Base-by-base conservation (phyloP, 306 rosid species). In the Medicago ruthenica region DNA sequence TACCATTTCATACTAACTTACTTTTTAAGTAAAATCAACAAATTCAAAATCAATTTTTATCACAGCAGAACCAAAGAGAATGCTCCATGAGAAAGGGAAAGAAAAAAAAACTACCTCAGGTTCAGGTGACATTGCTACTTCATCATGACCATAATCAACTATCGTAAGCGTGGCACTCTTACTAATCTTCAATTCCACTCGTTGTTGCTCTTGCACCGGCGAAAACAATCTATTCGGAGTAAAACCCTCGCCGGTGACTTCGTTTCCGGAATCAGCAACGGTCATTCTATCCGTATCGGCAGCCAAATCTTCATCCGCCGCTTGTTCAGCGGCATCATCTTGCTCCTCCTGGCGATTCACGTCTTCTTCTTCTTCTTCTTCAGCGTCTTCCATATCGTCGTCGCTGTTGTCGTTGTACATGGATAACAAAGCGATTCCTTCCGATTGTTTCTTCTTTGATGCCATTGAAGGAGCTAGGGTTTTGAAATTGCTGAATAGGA, bases 111-210 rank as follows among this genome's bases (percentile, higher is more conserved):
- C 2, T 76, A 94, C 98, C 98, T 92, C 98, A 20, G 93, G 86
- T 71, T 92, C 98, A 15, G 98, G 98, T 55, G 97, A 95, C 96
- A 95, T 90, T 13, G 98, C 94, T 31, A 79, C 92, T 85, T 95
- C 98, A 76, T 95, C 98, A 21, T 89, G 95, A 4, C 95, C 98
- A 67, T 95, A 95, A 63, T 95, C 97, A 67, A 95, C 98, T 51
- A 93, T 93, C 1, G 90, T 88, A 78, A 94, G 87, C 64, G 84
- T 78, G 55, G 88, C 93, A 79, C 86, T 88, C 54, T 84, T 55
- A 51, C 78, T 75, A 22, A 83, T 73, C 68, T 16, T 61, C 42
- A 67, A 51, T 57, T 75, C 86, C 41, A 22, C 21, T 24, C 27
- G 37, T 20, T 44, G 82, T 51, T 80, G 85, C 79, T 66, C 89